phyloP scores from a whole-genome alignment of 2,329 filamentous ascomycete genomes.

The Cladosporium sp. region DNA sequence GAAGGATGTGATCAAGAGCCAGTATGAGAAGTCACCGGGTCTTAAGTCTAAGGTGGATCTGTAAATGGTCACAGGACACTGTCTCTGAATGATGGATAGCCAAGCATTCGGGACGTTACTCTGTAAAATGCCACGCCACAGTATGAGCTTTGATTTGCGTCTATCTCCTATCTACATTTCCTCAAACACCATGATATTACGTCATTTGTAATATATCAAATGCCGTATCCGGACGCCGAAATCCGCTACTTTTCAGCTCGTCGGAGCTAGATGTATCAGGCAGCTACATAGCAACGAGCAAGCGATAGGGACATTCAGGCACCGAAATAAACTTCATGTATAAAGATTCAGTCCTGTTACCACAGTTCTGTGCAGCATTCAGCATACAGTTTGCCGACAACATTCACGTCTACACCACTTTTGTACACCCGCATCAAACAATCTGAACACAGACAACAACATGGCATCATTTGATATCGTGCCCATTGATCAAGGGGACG shows the following conservation, averaged over 20 bases:
- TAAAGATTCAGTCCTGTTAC: neutral
- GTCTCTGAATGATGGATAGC: neutral
- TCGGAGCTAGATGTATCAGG: neutral
- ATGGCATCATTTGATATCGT: constrained; percentile 12
- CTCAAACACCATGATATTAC: neutral
- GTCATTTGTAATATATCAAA: neutral
- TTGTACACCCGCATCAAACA: neutral
- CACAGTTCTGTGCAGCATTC: neutral
- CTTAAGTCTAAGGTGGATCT: constrained; percentile 7
- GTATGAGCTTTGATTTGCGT: neutral
- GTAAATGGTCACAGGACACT: neutral
- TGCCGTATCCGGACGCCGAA: neutral
- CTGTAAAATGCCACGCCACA: neutral
- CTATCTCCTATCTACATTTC: neutral
- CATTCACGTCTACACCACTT: neutral
- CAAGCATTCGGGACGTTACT: neutral
- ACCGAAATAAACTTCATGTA: constrained; percentile 5
- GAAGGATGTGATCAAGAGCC: constrained; percentile 50
- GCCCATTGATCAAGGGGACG: neutral
- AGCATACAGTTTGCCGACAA: neutral
- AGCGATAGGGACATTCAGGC: neutral
- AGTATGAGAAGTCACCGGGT: constrained; percentile 26
- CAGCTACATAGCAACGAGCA: constrained; percentile 7
- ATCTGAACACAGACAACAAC: neutral
- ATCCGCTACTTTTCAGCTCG: neutral